These are phyloP conservation scores for Beauveria bassiana DNA, from an alignment of 2,329 filamentous ascomycete species.

Conservation along the genomic window DNA sequence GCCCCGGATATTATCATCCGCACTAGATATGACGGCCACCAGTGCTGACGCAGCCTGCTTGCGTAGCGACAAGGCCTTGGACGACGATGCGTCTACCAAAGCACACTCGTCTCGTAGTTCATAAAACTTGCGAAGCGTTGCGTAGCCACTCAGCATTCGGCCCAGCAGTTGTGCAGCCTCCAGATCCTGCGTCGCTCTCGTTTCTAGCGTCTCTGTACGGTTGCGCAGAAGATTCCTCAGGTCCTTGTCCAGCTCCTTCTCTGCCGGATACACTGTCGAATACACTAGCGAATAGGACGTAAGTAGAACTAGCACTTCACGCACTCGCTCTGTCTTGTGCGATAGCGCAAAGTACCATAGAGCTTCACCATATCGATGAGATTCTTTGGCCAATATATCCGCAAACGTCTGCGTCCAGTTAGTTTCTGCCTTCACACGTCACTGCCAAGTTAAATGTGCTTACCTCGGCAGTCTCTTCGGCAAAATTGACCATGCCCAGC, in stretches of 20 bases:
- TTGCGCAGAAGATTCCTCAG: conserved; percentile 63
- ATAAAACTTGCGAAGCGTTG: conserved; percentile 84
- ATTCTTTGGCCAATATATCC: conserved; percentile 63
- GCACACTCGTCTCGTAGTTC: conserved; percentile 61
- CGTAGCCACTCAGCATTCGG: conserved; percentile 83
- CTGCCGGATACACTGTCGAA: conserved; percentile 69
- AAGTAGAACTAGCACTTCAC: conserved; percentile 76
- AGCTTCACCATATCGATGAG: conserved; percentile 75
- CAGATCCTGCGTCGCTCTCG: conserved; percentile 65
- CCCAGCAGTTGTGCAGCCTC: conserved; percentile 79
- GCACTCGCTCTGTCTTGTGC: conserved; percentile 69
- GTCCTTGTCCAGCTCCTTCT: conserved; percentile 63
- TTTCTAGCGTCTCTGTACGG: conserved; percentile 63
- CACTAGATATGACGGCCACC: conserved; percentile 75
- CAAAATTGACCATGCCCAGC: conserved; percentile 70
- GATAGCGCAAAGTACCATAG: conserved; percentile 87
- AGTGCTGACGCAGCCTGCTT: conserved; percentile 66
- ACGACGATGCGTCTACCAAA: conserved; percentile 20
- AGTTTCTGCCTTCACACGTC: conserved; percentile 13
- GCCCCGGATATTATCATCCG: conserved; percentile 84
- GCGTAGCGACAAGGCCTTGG: conserved; percentile 50
- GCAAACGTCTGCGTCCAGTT: conserved; percentile 62
- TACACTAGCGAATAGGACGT: conserved; percentile 83
- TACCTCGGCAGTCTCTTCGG: conserved; percentile 77
- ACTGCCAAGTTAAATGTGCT: conserved; percentile 21